phyloP scores from a whole-genome alignment of 164 flowering plant species.

The Amborella trichopoda region DNA sequence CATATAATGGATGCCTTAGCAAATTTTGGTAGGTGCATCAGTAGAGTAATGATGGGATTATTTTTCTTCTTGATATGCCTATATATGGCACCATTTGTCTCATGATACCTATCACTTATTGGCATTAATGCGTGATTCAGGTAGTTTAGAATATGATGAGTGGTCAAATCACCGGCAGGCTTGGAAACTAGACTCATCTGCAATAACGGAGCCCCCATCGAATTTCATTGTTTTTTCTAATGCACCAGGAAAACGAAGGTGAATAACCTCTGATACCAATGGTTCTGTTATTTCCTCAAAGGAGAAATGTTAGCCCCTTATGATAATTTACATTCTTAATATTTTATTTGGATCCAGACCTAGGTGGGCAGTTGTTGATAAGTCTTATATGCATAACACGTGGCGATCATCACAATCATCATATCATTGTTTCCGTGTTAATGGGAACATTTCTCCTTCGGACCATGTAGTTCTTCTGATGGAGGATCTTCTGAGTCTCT shows the following conservation, averaged over 20 bases:
- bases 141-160: conserved; percentile 91
- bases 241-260: conserved; percentile 86
- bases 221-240: conserved; percentile 71
- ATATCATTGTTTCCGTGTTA: conserved; percentile 68
- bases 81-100: conserved; percentile 1
- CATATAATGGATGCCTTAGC: conserved; percentile 88
- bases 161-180: conserved; percentile 93
- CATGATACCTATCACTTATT: conserved; percentile 5
- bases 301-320: background rate
- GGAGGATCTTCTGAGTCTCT: conserved; percentile 77
- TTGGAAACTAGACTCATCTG: conserved; percentile 92
- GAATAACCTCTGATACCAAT: background rate
- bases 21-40: conserved; percentile 59
- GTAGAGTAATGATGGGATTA: background rate
- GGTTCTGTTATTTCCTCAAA: background rate
- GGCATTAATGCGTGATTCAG: conserved; percentile 24
- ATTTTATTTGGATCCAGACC: conserved; percentile 44
- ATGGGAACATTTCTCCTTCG: conserved; percentile 48
- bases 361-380: conserved; percentile 90
- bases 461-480: conserved; percentile 45
- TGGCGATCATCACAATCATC: conserved; percentile 98
- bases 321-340: conserved; percentile 1
- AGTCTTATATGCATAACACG: conserved; percentile 86
- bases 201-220: conserved; percentile 79
- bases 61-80: background rate